Base-by-base conservation (phyloP, 352 stramenopile genomes). In the Pythium rishiriense region DNA sequence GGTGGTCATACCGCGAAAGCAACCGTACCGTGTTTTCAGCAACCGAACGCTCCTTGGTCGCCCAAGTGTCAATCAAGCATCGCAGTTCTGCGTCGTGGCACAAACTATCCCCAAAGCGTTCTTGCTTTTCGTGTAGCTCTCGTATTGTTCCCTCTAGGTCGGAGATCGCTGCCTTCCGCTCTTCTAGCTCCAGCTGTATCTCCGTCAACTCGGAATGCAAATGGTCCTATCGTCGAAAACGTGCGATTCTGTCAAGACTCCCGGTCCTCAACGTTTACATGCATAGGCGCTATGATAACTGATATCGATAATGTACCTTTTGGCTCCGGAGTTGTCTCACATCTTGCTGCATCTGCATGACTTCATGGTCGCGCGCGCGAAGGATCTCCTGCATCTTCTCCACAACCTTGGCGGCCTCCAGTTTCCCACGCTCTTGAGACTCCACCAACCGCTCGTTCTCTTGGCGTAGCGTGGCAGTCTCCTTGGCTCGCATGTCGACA, bases 1-100 rank as follows among this genome's bases (percentile, higher is more conserved):
- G 4, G 0, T 25, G 4, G 45, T 33, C 8, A 21, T 15, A 12
- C 21, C 3, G 4, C 11, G 12, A 4, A 14, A 31, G 3, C 9
- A 22, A 24, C n/a, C n/a, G n/a, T 35, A 71, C 64, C 42, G 58
- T 64, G 28, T 59, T 67, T 24, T 62, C 58, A 11, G 47, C 45
- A 25, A 66, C 43, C 3, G 54, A 45, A 35, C 39, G 31, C 22
- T 72, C 58, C 45, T 66, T 72, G 17, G 42, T 42, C 25, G 58
- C 52, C 64, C 57, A 70, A 14, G 66, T 52, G 12, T 58, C 52
- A 7, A 46, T 31, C 1, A 69, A 49, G 17, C 56, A 62, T 25
- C 37, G 26, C 31, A 70, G 7, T 57, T 67, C 62, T 22, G 17
- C 46, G 12, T 42, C 46, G 22, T 39, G 17, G 17, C 46, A 25